Evolutionary conservation across 306 rosid genomes (phyloP).

Genomic region (Herpetospermum pedunculosum): DNA sequence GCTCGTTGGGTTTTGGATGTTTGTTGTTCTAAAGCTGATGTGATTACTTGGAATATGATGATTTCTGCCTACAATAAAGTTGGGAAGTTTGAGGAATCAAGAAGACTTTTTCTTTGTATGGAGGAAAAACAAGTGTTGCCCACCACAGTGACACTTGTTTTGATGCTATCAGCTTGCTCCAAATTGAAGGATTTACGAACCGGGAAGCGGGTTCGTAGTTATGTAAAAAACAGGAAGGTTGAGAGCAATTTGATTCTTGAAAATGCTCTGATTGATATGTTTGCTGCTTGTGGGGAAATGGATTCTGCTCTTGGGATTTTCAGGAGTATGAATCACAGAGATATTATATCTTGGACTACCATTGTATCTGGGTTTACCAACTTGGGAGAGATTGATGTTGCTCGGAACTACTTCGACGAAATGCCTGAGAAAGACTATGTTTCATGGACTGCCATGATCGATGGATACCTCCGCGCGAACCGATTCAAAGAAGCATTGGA

Average conservation of each 20-base stretch:
- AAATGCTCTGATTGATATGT: conserved; percentile 73
- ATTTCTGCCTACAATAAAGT: conserved; percentile 63
- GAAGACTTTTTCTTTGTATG: conserved; percentile 54
- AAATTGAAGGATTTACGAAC: conserved; percentile 59
- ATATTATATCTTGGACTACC: conserved; percentile 88
- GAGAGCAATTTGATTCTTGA: conserved; percentile 43
- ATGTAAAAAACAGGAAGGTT: conserved; percentile 26
- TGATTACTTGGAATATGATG: conserved; percentile 64
- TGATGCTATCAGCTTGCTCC: conserved; percentile 69
- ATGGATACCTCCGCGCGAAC: conserved; percentile 56
- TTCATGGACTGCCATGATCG: conserved; percentile 93
- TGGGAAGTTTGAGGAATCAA: conserved; percentile 45
- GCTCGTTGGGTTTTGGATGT: conserved; percentile 44
- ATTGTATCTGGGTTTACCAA: conserved; percentile 54
- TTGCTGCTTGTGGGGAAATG: conserved; percentile 68
- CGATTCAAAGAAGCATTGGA: conserved; percentile 66
- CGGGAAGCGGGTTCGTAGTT: conserved; percentile 41
- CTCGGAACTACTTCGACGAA: conserved; percentile 49
- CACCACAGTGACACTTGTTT: conserved; percentile 60
- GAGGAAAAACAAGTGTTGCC: conserved; percentile 42
- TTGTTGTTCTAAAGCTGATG: conserved; percentile 49
- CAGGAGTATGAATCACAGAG: conserved; percentile 45
- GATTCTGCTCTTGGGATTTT: conserved; percentile 47
- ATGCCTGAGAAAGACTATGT: conserved; percentile 66
- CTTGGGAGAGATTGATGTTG: conserved; percentile 47